These are phyloP conservation scores for Trypanosoma platydactyli DNA, from an alignment of 208 protist species.

Conservation along the genomic window DNA sequence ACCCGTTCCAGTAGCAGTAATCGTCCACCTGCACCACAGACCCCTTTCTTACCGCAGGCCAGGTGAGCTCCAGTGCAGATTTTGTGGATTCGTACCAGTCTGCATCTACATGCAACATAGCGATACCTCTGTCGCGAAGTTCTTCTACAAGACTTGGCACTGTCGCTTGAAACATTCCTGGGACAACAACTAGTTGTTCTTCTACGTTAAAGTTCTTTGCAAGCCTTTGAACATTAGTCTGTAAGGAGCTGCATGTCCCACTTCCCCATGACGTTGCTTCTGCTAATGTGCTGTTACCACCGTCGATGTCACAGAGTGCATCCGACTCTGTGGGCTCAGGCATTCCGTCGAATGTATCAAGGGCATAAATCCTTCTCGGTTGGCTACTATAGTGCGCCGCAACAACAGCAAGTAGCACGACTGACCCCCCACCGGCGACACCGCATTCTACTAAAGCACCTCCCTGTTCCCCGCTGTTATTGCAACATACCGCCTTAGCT, in stretches of 20 bases:
- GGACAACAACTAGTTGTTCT: conserved; percentile 45
- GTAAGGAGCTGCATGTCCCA: conserved; percentile 58
- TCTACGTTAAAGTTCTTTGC: conserved; percentile 64
- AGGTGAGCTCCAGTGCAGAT: conserved; percentile 39
- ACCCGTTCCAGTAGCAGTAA: conserved; percentile 82
- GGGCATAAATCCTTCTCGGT: conserved; percentile 47
- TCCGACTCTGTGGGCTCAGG: conserved; percentile 51
- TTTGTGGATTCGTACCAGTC: conserved; percentile 83
- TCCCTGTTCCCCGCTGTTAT: neutral
- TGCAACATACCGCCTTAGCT: conserved; percentile 23
- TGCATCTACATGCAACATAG: conserved; percentile 69
- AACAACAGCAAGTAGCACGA: conserved; percentile 67
- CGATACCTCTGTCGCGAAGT: conserved; percentile 33
- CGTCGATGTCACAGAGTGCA: conserved; percentile 5
- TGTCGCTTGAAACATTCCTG: conserved; percentile 53
- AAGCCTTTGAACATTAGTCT: conserved; percentile 40
- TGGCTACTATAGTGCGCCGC: conserved; percentile 20
- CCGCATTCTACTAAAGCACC: conserved; percentile 75
- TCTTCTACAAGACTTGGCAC: conserved; percentile 42
- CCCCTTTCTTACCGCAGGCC: conserved; percentile 33
- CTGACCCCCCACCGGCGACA: conserved; percentile 62
- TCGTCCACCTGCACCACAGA: conserved; percentile 79
- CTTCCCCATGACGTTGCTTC: conserved; percentile 50
- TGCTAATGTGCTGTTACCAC: conserved; percentile 2
- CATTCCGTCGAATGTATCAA: conserved; percentile 80